Evolutionary conservation across 139 green algal genomes (phyloP).

Genomic region (Picochlorum sp.): DNA sequence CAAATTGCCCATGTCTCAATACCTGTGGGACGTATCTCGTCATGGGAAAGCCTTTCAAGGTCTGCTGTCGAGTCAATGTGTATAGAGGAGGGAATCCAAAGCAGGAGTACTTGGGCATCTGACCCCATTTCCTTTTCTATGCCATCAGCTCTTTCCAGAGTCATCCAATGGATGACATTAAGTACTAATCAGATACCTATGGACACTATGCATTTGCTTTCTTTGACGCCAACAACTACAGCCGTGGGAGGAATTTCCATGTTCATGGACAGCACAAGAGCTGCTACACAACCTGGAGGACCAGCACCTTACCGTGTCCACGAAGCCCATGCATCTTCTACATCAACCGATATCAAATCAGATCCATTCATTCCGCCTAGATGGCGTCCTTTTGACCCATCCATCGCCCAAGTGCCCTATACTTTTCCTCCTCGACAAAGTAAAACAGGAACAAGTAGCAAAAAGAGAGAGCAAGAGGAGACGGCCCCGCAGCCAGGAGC

Average conservation of each 20-base stretch:
- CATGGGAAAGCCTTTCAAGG: neutral
- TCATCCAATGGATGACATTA: too few relatives aligned
- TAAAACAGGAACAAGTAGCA: neutral
- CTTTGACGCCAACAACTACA: too few relatives aligned
- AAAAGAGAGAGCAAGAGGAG: neutral
- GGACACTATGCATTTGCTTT: too few relatives aligned
- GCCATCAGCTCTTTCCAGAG: too few relatives aligned
- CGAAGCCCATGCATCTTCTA: neutral
- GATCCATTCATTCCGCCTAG: conserved; percentile 13
- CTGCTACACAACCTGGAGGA: neutral
- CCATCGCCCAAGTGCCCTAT: conserved; percentile 13
- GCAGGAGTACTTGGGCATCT: too few relatives aligned
- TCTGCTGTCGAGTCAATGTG: neutral
- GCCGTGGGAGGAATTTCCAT: too few relatives aligned
- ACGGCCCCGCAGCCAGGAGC: conserved; percentile 1
- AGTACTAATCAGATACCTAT: too few relatives aligned
- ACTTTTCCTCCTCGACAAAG: conserved; percentile 20
- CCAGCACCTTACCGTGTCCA: neutral
- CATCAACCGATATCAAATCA: neutral
- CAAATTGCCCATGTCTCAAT: conserved; percentile 2
- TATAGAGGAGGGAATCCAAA: too few relatives aligned
- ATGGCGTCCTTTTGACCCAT: conserved; percentile 11
- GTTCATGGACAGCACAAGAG: neutral
- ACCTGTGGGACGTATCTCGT: neutral
- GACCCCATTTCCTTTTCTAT: too few relatives aligned